Percentiles rank a stretch among this genome's conserved stretches.
Conservation (phyloP, 805 yeast species). For the Pichia rugopelliculosa region DNA sequence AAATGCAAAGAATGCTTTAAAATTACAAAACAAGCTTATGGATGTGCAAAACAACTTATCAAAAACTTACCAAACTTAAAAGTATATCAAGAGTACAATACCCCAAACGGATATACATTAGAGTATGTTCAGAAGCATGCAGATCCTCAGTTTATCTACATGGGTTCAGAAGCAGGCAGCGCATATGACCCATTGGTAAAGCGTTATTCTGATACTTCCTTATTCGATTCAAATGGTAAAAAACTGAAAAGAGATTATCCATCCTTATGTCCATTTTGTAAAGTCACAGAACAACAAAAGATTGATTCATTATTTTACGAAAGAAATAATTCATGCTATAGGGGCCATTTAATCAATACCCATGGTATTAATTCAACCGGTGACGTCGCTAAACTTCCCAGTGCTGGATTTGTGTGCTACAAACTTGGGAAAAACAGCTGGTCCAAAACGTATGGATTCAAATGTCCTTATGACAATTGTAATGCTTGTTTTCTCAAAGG, state of each 20-base stretch:
- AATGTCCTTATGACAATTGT: constrained; percentile 10
- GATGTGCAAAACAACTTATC: constrained; percentile 6
- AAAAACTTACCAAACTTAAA: constrained; percentile 2
- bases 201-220: constrained; percentile 3
- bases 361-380: constrained; percentile 14
- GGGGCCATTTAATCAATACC: constrained; percentile 15
- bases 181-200: constrained; percentile 10
- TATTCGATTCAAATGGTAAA: constrained; percentile 4
- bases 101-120: constrained; percentile 6
- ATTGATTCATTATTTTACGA: constrained; percentile 11
- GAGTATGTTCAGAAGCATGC: constrained; percentile 3
- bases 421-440: constrained; percentile 9
- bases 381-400: constrained; percentile 6
- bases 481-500: constrained; percentile 4
- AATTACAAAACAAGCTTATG: constrained; percentile 4
- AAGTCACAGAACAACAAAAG: not conserved
- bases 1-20: constrained; percentile 6
- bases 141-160: constrained; percentile 6
- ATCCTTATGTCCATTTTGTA: constrained; percentile 10
- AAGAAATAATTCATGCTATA: constrained; percentile 13
- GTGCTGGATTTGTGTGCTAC: constrained; percentile 4
- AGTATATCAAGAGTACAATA: constrained; percentile 8
- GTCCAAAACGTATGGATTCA: constrained; percentile 3
- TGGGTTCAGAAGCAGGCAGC: constrained; percentile 2
- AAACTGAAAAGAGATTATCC: constrained; percentile 9